Percentiles rank a stretch among this genome's conserved stretches.
These are phyloP conservation scores for Saitozyma sp. DNA, from an alignment of 768 basidiomycete species.

Conservation along the genomic window DNA sequence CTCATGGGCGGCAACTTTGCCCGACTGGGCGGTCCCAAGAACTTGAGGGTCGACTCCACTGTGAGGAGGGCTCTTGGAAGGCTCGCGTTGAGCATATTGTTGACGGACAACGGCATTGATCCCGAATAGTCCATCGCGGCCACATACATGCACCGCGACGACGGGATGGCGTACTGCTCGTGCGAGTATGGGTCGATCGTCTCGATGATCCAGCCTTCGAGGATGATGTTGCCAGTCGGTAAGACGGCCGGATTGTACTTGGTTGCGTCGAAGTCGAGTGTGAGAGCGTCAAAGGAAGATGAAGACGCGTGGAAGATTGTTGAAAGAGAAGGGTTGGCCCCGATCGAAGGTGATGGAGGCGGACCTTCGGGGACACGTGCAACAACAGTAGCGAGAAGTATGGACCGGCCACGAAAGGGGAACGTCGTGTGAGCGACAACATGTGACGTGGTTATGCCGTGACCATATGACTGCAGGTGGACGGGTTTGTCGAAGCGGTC, in stretches of 20 bases:
- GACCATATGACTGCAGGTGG: slow-evolving; percentile 74
- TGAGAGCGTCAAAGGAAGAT: slow-evolving; percentile 62
- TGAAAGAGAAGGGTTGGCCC: slow-evolving; percentile 53
- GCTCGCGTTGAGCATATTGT: slow-evolving; percentile 77
- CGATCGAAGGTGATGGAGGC: slow-evolving; percentile 45
- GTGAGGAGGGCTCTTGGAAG: slow-evolving; percentile 70
- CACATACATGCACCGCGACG: slow-evolving; percentile 79
- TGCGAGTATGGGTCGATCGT: slow-evolving; percentile 93
- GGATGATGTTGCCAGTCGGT: slow-evolving; percentile 74
- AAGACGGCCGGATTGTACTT: slow-evolving; percentile 76
- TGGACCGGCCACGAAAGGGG: slow-evolving; percentile 86
- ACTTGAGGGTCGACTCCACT: slow-evolving; percentile 72
- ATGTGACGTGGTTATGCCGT: slow-evolving; percentile 70
- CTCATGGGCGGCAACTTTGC: slow-evolving; percentile 69
- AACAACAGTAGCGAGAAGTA: slow-evolving; percentile 73
- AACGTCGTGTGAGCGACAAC: slow-evolving; percentile 74
- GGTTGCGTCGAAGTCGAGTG: slow-evolving; percentile 60
- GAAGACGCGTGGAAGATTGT: slow-evolving; percentile 81
- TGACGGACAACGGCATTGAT: slow-evolving; percentile 77
- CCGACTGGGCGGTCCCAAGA: slow-evolving; percentile 65
- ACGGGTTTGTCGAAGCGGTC: slow-evolving; percentile 72
- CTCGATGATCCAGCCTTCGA: slow-evolving; percentile 95
- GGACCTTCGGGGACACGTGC: slow-evolving; percentile 56
- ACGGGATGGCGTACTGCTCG: slow-evolving; percentile 92
- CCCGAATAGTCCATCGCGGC: slow-evolving; percentile 85